These are phyloP conservation scores for Penicillium ucsense DNA, from an alignment of 495 filamentous ascomycete genomes.

Conservation along the genomic window DNA sequence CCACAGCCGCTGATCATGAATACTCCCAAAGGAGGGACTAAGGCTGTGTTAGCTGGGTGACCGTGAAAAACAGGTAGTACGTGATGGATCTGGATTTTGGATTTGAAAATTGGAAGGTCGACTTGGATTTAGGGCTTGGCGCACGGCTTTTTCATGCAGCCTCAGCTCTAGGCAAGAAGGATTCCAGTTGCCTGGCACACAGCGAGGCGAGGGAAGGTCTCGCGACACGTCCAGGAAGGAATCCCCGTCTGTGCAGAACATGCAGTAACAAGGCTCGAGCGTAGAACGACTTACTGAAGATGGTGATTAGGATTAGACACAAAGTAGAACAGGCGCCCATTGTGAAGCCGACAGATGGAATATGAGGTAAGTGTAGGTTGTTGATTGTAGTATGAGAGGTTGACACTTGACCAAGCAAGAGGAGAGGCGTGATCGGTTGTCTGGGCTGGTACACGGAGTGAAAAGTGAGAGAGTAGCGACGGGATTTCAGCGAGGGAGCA, in stretches of 20 bases:
- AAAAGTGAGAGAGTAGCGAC: constrained; percentile 3
- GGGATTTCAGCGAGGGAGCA: constrained; percentile 11
- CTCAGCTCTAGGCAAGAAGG: background rate
- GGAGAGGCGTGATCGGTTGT: too few species aligned
- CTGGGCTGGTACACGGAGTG: constrained; percentile 22
- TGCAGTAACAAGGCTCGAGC: too few species aligned
- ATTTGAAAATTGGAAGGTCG: background rate
- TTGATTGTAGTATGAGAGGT: background rate
- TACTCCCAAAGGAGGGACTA: constrained; percentile 57
- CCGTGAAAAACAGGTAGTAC: too few species aligned
- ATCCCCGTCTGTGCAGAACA: too few species aligned
- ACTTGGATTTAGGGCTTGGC: background rate
- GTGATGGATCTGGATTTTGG: constrained; percentile 3
- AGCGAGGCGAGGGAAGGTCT: too few species aligned
- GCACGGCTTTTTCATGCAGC: background rate
- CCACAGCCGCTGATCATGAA: constrained; percentile 54
- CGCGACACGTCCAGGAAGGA: too few species aligned
- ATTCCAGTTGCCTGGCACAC: background rate
- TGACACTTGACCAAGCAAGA: too few species aligned
- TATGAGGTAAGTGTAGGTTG: background rate
- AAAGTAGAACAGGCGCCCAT: constrained; percentile 28
- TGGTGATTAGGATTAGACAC: constrained; percentile 46
- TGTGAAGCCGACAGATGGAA: constrained; percentile 14
- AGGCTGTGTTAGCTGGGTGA: background rate
- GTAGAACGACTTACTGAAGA: constrained; percentile 39